Conservation (phyloP, 2,329 filamentous ascomycete genomes). For the Trichoderma simmonsii region DNA sequence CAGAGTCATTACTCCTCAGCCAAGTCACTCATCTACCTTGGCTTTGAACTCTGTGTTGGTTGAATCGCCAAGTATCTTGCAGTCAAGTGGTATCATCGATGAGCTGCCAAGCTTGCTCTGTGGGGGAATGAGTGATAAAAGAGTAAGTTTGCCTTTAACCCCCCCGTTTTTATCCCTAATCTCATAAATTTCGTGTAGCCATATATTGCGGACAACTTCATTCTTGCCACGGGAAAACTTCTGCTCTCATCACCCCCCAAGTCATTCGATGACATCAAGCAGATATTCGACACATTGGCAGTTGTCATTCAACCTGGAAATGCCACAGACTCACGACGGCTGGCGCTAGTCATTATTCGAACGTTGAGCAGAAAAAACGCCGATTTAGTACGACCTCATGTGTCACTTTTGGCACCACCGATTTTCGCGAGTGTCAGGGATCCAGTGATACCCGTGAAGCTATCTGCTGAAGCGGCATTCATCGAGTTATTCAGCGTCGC, state of each 20-base stretch:
- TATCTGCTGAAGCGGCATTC: slow-evolving; percentile 92
- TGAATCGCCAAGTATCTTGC: slow-evolving; percentile 70
- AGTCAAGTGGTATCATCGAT: slow-evolving; percentile 62
- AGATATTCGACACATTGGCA: slow-evolving; percentile 75
- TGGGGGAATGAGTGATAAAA: slow-evolving; percentile 73
- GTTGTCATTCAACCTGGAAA: slow-evolving; percentile 72
- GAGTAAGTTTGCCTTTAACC: slow-evolving; percentile 53
- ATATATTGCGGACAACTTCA: slow-evolving; percentile 84
- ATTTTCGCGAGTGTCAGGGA: slow-evolving; percentile 91
- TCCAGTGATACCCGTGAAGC: slow-evolving; percentile 88
- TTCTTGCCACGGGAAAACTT: slow-evolving; percentile 88
- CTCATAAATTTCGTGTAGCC: slow-evolving; percentile 45
- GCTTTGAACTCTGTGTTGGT: slow-evolving; percentile 85
- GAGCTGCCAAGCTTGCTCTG: slow-evolving; percentile 75
- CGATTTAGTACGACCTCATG: slow-evolving; percentile 77
- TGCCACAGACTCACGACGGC: slow-evolving; percentile 76
- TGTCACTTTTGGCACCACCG: slow-evolving; percentile 73
- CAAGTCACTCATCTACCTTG: slow-evolving; percentile 75
- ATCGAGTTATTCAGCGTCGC: slow-evolving; percentile 86
- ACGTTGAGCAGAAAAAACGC: slow-evolving; percentile 78
- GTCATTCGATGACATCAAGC: slow-evolving; percentile 72
- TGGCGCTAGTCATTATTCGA: slow-evolving; percentile 82
- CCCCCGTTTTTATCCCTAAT: background rate
- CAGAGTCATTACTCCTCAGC: slow-evolving; percentile 73
- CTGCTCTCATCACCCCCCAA: slow-evolving; percentile 67